Conservation (phyloP, 75 land plant genomes). For the Isoetes taiwanensis region DNA sequence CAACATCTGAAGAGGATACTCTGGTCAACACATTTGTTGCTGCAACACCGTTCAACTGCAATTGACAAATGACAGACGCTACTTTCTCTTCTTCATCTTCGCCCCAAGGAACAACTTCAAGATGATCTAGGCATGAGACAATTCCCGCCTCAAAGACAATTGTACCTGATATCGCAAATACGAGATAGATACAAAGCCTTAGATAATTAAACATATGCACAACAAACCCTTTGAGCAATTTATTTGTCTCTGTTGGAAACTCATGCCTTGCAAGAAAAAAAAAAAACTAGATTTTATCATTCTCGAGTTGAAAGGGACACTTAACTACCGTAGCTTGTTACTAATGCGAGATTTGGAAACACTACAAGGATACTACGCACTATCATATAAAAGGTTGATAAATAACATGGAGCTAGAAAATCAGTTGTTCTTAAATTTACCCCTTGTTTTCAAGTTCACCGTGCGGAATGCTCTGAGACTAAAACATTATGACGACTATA, state of each 20-base stretch:
- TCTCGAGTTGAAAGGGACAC: no score
- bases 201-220: not conserved
- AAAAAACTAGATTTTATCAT: not conserved
- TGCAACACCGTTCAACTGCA: not conserved
- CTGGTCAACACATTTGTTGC: not conserved
- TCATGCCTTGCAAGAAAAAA: not conserved
- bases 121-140: not conserved
- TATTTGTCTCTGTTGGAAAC: not conserved
- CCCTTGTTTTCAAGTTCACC: no score
- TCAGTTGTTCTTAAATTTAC: not conserved
- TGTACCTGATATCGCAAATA: not conserved
- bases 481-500: not conserved
- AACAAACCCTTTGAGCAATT: not conserved
- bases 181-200: no score
- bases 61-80: not conserved
- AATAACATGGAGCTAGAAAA: no score
- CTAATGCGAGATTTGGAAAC: no score
- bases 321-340: no score
- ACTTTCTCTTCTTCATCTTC: conserved; percentile 9
- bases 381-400: no score
- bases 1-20: not conserved
- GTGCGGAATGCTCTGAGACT: no score
- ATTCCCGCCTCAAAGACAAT: conserved; percentile 3
- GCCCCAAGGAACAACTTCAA: not conserved
- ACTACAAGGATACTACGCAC: no score